phyloP scores from a whole-genome alignment of 2,329 filamentous ascomycete species.

The Cladosporium sp. region DNA sequence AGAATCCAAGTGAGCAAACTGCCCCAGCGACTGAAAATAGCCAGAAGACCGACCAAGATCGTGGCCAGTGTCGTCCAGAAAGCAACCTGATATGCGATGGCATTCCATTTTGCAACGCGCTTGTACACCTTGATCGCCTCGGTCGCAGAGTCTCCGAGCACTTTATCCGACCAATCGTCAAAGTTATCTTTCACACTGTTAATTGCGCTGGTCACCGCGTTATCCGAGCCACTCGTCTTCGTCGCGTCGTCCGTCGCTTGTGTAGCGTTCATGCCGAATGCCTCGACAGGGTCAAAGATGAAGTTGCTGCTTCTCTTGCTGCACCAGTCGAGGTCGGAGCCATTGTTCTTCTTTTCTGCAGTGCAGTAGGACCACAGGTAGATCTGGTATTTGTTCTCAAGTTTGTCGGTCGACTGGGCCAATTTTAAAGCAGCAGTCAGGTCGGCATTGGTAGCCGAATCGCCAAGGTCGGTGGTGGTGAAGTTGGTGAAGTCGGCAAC shows the following conservation, averaged over 20 bases:
- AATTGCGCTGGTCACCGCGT: conserved; percentile 30
- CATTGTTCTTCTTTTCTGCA: conserved; percentile 40
- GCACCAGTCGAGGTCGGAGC: conserved; percentile 56
- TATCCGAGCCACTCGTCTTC: conserved; percentile 17
- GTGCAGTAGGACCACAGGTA: conserved; percentile 85
- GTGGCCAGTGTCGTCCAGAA: conserved; percentile 66
- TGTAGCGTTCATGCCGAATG: conserved; percentile 58
- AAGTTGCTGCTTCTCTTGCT: conserved; percentile 69
- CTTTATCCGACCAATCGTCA: conserved; percentile 26
- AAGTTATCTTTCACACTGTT: conserved; percentile 52
- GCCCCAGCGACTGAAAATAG: conserved; percentile 76
- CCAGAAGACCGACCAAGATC: conserved; percentile 73
- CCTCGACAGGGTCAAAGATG: conserved; percentile 67
- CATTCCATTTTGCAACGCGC: conserved; percentile 74
- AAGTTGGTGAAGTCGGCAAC: conserved; percentile 38
- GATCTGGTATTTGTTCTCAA: conserved; percentile 76
- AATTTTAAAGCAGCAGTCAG: conserved; percentile 35
- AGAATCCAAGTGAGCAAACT: conserved; percentile 79
- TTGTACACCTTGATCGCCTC: conserved; percentile 69
- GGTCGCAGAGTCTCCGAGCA: conserved; percentile 63
- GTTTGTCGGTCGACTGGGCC: conserved; percentile 37
- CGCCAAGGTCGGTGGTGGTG: conserved; percentile 22
- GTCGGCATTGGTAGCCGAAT: conserved; percentile 28
- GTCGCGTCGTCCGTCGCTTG: conserved; percentile 22
- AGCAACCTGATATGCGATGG: conserved; percentile 73